Conservation (phyloP, 2,329 filamentous ascomycete genomes). For the Sporothrix globosa region DNA sequence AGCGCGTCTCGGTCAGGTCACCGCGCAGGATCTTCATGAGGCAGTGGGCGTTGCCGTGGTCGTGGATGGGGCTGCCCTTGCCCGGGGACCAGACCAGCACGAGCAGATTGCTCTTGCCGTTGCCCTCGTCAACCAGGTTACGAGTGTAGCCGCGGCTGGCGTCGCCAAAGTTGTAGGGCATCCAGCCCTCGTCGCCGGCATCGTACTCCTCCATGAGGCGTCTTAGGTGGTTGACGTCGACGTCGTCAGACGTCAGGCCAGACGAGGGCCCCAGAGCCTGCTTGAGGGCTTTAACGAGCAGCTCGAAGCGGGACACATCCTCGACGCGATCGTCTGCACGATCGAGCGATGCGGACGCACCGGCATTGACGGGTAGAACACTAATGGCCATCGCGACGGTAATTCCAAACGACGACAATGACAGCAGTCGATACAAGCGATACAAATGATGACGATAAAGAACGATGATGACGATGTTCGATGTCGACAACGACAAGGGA, state of each 20-base stretch:
- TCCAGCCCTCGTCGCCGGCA: constrained; percentile 72
- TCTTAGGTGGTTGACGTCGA: constrained; percentile 73
- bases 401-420: background rate
- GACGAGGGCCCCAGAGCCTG: constrained; percentile 76
- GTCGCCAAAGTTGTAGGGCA: constrained; percentile 74
- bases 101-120: constrained; percentile 66
- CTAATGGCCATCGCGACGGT: constrained; percentile 25
- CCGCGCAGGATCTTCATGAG: constrained; percentile 88
- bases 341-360: constrained; percentile 8
- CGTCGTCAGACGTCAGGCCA: constrained; percentile 78
- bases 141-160: constrained; percentile 73
- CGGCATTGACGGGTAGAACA: constrained; percentile 24
- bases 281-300: constrained; percentile 73
- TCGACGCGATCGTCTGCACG: constrained; percentile 30
- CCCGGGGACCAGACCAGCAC: constrained; percentile 88
- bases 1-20: constrained; percentile 77
- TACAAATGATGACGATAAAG: background rate
- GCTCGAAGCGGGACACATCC: constrained; percentile 61
- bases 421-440: background rate
- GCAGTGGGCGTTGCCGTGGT: constrained; percentile 87
- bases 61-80: constrained; percentile 82
- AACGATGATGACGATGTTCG: background rate
- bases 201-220: constrained; percentile 74
- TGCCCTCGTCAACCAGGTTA: constrained; percentile 88
- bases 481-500: background rate